Conservation (phyloP, 2,329 filamentous ascomycete species). For the Ophiostoma quercus region DNA sequence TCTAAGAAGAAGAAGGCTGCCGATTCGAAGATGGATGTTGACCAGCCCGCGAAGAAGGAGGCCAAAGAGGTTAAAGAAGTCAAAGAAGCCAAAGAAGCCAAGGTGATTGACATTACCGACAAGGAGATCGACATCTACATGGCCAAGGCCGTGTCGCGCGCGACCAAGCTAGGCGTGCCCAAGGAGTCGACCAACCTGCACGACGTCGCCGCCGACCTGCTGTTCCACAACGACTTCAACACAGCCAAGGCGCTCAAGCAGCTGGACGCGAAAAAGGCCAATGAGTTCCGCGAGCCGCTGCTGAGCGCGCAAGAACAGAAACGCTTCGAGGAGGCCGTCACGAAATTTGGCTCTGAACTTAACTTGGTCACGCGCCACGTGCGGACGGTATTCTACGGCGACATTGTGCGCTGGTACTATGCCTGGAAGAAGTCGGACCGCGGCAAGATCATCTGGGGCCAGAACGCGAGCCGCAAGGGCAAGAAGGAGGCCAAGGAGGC, state of each 20-base stretch:
- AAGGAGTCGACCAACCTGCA: slow-evolving; percentile 78
- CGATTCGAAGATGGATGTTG: slow-evolving; percentile 23
- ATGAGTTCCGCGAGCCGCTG: slow-evolving; percentile 78
- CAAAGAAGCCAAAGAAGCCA: slow-evolving; percentile 35
- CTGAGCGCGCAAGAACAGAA: slow-evolving; percentile 73
- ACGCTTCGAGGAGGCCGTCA: slow-evolving; percentile 85
- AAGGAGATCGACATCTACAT: slow-evolving; percentile 72
- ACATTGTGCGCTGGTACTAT: slow-evolving; percentile 91
- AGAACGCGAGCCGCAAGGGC: slow-evolving; percentile 78
- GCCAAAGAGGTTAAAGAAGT: slow-evolving; percentile 33
- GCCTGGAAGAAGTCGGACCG: slow-evolving; percentile 93
- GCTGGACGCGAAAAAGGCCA: slow-evolving; percentile 62
- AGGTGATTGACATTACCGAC: slow-evolving; percentile 37
- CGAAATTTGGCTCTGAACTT: slow-evolving; percentile 87
- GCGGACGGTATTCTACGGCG: slow-evolving; percentile 70
- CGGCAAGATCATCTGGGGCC: slow-evolving; percentile 84
- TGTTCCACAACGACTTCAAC: slow-evolving; percentile 69
- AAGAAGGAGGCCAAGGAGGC: slow-evolving; percentile 83
- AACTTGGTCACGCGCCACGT: slow-evolving; percentile 78
- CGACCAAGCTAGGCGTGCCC: slow-evolving; percentile 63
- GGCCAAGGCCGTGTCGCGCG: slow-evolving; percentile 58
- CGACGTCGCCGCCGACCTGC: slow-evolving; percentile 71
- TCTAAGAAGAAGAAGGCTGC: slow-evolving; percentile 12
- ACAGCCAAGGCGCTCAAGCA: slow-evolving; percentile 63
- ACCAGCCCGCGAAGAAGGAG: slow-evolving; percentile 14